phyloP scores from a whole-genome alignment of 2,329 filamentous ascomycete genomes.

The Scorias spongiosa region DNA sequence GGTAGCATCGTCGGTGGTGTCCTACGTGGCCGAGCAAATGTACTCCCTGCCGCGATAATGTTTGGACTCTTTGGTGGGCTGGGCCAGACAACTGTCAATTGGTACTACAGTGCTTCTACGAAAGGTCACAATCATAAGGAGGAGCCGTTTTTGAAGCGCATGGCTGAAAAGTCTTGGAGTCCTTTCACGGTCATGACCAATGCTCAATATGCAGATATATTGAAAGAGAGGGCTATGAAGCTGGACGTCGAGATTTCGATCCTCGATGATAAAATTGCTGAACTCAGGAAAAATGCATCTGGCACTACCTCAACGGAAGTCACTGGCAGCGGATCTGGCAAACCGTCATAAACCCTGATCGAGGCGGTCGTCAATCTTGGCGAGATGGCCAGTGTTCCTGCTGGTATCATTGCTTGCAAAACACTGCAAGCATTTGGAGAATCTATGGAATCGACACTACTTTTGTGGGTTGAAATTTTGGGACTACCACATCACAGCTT shows the following conservation, averaged over 20 bases:
- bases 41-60: conserved; percentile 43
- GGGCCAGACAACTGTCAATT: conserved; percentile 32
- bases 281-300: conserved; percentile 20
- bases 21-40: conserved; percentile 40
- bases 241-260: conserved; percentile 65
- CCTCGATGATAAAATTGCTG: conserved; percentile 58
- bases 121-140: conserved; percentile 18
- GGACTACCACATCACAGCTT: no score
- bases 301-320: no score
- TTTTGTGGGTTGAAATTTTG: no score
- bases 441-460: no score
- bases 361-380: no score
- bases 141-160: conserved; percentile 29
- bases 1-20: conserved; percentile 38
- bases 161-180: conserved; percentile 51
- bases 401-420: no score
- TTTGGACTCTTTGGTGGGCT: conserved; percentile 42
- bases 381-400: no score
- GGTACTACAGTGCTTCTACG: not conserved
- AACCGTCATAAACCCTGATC: no score
- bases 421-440: no score
- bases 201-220: conserved; percentile 54
- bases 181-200: conserved; percentile 57
- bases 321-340: no score
- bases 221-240: conserved; percentile 54